Evolutionary conservation across 257 asterid species (phyloP), one percentile per base, ranked within the genome.

Genomic region (Rhazya stricta): DNA sequence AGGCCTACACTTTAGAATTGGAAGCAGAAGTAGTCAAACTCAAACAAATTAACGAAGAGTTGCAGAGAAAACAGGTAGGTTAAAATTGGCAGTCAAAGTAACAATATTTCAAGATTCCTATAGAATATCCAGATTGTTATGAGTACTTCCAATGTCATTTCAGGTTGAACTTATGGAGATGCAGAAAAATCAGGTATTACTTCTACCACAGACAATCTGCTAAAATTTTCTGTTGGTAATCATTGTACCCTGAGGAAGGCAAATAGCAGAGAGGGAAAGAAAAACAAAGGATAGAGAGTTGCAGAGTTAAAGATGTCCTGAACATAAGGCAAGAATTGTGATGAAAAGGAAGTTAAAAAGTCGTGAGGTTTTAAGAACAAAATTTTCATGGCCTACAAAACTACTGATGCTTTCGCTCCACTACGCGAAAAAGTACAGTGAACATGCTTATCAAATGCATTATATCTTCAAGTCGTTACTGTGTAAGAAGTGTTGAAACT

Each of bases 11-110:
- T 32, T 84, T 90, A 74, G 97, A 94, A 76, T 79, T 94, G 90
- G 98, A 94, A 86, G 91, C 94, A 76, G 98, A 94, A 84, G 91
- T 94, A 32, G 97, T 91, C 11, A 85, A 88, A 77, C 97, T 94
- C 69, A 85, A 82, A 83, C 89, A 91, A 82, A 60, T 86, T 77
- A 94, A 94, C 71, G 75, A 84, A 36, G 94, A 91, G 83, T 81
- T 94, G 89, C 88, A 83, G 78, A 91, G 77, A 74, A 91, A 87
- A 77, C 96, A 94, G 96, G 98, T 91, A 53, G 34, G 57, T 71
- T n/a, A 32, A 36, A 67, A 51, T 77, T 73, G 37, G 72, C 77
- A 23, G 23, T 81, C 42, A 73, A 72, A 41, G 34, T 70, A 48
- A 27, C 9, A 9, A 71, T 62, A 34, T 71, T 62, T 71, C 23